A percentile compares a stretch with the other conserved stretches of the same genome.
phyloP scores from a whole-genome alignment of 2,329 filamentous ascomycete genomes.

The Penicillium sclerotigenum region DNA sequence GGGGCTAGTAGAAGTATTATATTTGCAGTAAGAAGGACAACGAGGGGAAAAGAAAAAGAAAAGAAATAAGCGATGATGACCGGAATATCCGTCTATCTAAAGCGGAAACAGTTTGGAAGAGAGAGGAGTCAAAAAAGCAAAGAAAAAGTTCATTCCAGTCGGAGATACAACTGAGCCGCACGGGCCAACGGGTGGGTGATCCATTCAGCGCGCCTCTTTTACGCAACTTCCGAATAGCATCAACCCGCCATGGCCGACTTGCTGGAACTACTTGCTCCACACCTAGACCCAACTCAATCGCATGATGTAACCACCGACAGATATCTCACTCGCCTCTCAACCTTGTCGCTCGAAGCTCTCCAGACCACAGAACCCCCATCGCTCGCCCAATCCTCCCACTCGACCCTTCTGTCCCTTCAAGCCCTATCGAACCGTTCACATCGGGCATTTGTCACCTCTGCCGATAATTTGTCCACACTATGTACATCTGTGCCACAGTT shows the following conservation, averaged over 20 bases:
- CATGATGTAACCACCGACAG: slow-evolving; percentile 40
- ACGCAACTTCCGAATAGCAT: slow-evolving; percentile 12
- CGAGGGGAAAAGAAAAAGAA: not conserved
- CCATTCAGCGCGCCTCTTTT: slow-evolving; percentile 14
- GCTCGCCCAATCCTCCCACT: slow-evolving; percentile 77
- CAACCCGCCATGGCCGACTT: slow-evolving; percentile 62
- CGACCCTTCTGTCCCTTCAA: slow-evolving; percentile 78
- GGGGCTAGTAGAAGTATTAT: slow-evolving; percentile 12
- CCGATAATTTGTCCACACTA: slow-evolving; percentile 72
- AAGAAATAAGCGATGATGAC: not conserved
- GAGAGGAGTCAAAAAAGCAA: not conserved
- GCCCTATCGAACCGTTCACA: slow-evolving; percentile 85
- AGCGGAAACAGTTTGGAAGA: not conserved
- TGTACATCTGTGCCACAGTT: slow-evolving; percentile 68
- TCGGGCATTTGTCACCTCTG: slow-evolving; percentile 76
- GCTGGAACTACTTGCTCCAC: slow-evolving; percentile 67
- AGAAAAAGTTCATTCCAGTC: slow-evolving; percentile 19
- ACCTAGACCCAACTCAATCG: slow-evolving; percentile 49
- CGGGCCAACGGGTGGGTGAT: slow-evolving; percentile 25
- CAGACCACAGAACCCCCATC: slow-evolving; percentile 72
- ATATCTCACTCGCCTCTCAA: slow-evolving; percentile 76
- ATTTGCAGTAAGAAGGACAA: not conserved
- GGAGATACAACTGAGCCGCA: slow-evolving; percentile 29
- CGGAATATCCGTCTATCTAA: not conserved
- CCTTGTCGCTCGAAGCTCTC: slow-evolving; percentile 70